phyloP scores from a whole-genome alignment of 2,329 filamentous ascomycete genomes.

The Fulvia fulva region DNA sequence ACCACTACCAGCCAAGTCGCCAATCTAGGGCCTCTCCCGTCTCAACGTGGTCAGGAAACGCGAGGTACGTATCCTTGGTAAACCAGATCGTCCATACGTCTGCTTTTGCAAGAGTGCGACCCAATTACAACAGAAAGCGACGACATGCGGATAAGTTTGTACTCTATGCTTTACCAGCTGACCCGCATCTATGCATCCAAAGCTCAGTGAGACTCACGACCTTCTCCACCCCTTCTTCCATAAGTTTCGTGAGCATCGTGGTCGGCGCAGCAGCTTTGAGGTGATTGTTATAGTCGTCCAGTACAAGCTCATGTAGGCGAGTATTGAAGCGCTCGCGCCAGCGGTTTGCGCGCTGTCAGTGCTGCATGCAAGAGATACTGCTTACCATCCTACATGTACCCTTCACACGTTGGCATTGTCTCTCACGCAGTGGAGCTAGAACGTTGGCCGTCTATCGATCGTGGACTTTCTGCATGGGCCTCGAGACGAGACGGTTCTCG shows the following conservation, averaged over 20 bases:
- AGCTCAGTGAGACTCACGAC: conserved; percentile 18
- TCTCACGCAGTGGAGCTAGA: conserved; percentile 41
- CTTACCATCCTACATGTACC: too few relatives aligned
- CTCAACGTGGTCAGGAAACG: too few relatives aligned
- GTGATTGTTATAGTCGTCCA: conserved; percentile 40
- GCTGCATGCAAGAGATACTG: too few relatives aligned
- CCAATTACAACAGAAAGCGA: not conserved
- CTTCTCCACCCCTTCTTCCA: conserved; percentile 24
- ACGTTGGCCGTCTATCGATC: not conserved
- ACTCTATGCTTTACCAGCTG: conserved; percentile 19
- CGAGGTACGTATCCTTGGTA: too few relatives aligned
- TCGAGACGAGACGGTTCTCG: not conserved
- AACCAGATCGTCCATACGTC: too few relatives aligned
- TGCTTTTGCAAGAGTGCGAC: not conserved
- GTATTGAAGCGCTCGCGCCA: too few relatives aligned
- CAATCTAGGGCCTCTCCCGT: too few relatives aligned
- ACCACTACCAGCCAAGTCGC: too few relatives aligned
- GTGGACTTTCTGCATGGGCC: not conserved
- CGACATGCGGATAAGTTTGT: not conserved
- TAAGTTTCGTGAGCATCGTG: conserved; percentile 21
- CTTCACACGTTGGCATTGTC: conserved; percentile 60
- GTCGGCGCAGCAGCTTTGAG: conserved; percentile 20
- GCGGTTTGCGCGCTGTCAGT: too few relatives aligned
- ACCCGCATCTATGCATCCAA: conserved; percentile 22
- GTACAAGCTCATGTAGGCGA: conserved; percentile 44